Percentiles rank a stretch among this genome's conserved stretches.
phyloP scores from a whole-genome alignment of 2,329 filamentous ascomycete species.

The Pseudohalonectria lignicola region DNA sequence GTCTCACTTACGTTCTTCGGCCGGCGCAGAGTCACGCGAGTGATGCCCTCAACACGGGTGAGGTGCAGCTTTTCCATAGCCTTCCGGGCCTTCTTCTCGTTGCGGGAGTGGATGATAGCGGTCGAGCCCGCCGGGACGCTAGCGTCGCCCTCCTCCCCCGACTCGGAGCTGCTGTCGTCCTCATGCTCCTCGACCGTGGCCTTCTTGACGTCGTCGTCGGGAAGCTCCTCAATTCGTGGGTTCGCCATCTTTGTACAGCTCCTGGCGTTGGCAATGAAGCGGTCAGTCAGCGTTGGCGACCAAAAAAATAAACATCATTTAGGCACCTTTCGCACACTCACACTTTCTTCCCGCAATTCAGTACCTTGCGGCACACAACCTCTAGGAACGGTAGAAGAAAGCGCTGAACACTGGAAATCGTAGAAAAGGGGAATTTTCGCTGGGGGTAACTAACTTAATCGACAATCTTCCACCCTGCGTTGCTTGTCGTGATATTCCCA shows the following conservation, averaged over 20 bases:
- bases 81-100: conserved; percentile 99
- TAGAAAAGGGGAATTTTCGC: neutral
- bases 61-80: conserved; percentile 97
- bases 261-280: conserved; percentile 11
- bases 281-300: conserved; percentile 11
- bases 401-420: no score
- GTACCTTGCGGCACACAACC: no score
- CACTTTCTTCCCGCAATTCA: no score
- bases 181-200: conserved; percentile 65
- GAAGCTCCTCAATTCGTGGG: conserved; percentile 94
- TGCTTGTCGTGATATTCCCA: neutral
- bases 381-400: no score
- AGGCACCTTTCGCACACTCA: no score
- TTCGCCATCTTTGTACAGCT: conserved; percentile 69
- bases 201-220: conserved; percentile 83
- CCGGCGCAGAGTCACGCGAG: conserved; percentile 91
- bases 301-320: no score
- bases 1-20: conserved; percentile 86
- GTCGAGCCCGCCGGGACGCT: conserved; percentile 69
- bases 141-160: conserved; percentile 58
- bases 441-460: neutral
- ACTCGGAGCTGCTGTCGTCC: conserved; percentile 60
- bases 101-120: conserved; percentile 91
- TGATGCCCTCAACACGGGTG: conserved; percentile 94
- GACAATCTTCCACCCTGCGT: neutral